These are phyloP conservation scores for Cryptococcus sp. DNA, from an alignment of 1,284 basidiomycete genomes.

Conservation along the genomic window DNA sequence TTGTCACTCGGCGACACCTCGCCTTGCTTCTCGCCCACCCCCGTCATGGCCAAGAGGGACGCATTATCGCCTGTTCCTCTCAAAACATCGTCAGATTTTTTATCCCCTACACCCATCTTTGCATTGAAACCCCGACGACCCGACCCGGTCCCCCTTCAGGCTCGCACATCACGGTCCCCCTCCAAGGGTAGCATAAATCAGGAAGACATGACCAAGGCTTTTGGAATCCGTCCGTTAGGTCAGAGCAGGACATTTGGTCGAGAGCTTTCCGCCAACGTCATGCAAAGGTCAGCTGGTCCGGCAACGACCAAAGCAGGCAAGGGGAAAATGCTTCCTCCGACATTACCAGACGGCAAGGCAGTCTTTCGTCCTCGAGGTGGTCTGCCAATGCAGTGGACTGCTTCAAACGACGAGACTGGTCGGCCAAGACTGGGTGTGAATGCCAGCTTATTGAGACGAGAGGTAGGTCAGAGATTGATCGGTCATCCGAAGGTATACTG, in stretches of 20 bases:
- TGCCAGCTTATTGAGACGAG: slow-evolving; percentile 32
- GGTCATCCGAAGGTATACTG: no score
- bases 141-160: slow-evolving; percentile 33
- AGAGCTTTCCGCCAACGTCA: slow-evolving; percentile 38
- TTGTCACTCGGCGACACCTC: slow-evolving; percentile 44
- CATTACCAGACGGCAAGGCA: slow-evolving; percentile 29
- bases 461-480: slow-evolving; percentile 26
- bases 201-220: slow-evolving; percentile 6
- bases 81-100: slow-evolving; percentile 9
- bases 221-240: slow-evolving; percentile 9
- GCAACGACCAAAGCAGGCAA: slow-evolving; percentile 20
- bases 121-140: slow-evolving; percentile 31
- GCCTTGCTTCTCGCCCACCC: slow-evolving; percentile 29
- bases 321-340: slow-evolving; percentile 45
- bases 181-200: slow-evolving; percentile 9
- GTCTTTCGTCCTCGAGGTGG: slow-evolving; percentile 18
- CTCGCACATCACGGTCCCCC: slow-evolving; percentile 8
- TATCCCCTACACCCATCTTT: slow-evolving; percentile 32
- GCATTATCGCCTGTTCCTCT: slow-evolving; percentile 16
- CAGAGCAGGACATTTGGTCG: slow-evolving; percentile 37
- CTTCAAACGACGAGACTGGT: slow-evolving; percentile 39
- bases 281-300: slow-evolving; percentile 18
- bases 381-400: slow-evolving; percentile 43
- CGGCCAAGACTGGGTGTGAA: slow-evolving; percentile 28
- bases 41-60: slow-evolving; percentile 6